phyloP scores from a whole-genome alignment of 306 rosid species.

The Citrullus amarus region DNA sequence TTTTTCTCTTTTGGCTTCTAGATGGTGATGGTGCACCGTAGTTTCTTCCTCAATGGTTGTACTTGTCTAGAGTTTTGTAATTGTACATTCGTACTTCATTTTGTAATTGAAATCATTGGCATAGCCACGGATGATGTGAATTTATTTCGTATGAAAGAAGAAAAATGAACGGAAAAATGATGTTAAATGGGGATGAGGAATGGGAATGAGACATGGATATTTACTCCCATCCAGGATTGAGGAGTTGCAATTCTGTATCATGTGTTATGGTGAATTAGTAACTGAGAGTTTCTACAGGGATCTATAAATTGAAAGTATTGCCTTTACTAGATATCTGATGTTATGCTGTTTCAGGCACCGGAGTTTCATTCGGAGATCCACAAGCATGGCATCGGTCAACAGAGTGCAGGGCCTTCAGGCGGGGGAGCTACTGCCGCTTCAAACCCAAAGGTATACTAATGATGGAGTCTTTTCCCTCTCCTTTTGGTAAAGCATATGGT shows the following conservation, averaged over 20 bases:
- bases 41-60: background rate
- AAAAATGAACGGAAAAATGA: background rate
- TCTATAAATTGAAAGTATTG: background rate
- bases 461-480: background rate
- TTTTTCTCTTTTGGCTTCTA: background rate
- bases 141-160: background rate
- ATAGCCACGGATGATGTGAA: background rate
- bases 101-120: background rate
- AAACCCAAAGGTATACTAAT: slow-evolving; percentile 34
- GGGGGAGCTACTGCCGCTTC: slow-evolving; percentile 45
- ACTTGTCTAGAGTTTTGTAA: background rate
- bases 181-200: background rate
- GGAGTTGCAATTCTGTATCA: background rate
- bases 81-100: too few relatives aligned
- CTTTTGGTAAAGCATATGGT: background rate
- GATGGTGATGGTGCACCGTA: background rate
- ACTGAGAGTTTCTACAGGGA: background rate
- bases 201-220: background rate
- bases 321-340: background rate
- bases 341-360: slow-evolving; percentile 36
- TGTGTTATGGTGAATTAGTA: background rate
- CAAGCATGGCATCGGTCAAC: slow-evolving; percentile 43
- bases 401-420: slow-evolving; percentile 22
- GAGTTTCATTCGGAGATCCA: slow-evolving; percentile 69
- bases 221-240: background rate